Evolutionary conservation across 208 protist genomes (phyloP), one percentile per base, ranked within the genome.

Genomic region (Tritrichomonas foetus): DNA sequence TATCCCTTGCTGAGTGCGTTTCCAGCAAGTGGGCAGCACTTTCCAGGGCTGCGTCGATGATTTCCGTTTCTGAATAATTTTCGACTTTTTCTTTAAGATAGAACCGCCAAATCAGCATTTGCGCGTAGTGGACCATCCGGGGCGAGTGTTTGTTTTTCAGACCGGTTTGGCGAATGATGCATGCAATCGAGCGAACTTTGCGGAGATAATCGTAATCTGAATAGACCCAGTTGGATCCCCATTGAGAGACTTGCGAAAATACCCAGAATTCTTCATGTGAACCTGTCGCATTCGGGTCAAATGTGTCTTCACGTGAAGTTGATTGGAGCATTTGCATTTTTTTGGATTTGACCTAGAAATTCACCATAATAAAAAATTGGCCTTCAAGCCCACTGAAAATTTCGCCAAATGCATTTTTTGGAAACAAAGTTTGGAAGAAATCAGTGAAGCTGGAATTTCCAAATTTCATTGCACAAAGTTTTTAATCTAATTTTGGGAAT

Each of bases 261-360:
- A 33, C 44, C 78, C 78, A 89, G 36, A 89, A 89, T 49, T 89
- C 78, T 89, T 89, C 78, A 57, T 89, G 78, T 39, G 78, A 89
- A 22, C 78, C 78, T 36, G 78, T 89, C 16, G 53, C 53, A 61
- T 61, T 61, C 16, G 53, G 5, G 16, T 61, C 53, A 61, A 61
- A 5, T 61, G 16, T 5, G 16, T 61, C 53, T 61, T 61, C 53
- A 22, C 16, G 5, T 61, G 5, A 16, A 61, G 53, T 5, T 22
- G 5, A 61, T 61, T 61, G 53, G n/a, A n/a, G n/a, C n/a, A n/a
- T n/a, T n/a, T n/a, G n/a, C n/a, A n/a, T n/a, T n/a, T n/a, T n/a
- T n/a, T n/a, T n/a, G n/a, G n/a, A n/a, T n/a, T n/a, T n/a, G n/a
- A n/a, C n/a, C n/a, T n/a, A n/a, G n/a, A n/a, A n/a, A n/a, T n/a